Evolutionary conservation across 805 yeast genomes (phyloP).

Genomic region (Wickerhamomyces queroliae): DNA sequence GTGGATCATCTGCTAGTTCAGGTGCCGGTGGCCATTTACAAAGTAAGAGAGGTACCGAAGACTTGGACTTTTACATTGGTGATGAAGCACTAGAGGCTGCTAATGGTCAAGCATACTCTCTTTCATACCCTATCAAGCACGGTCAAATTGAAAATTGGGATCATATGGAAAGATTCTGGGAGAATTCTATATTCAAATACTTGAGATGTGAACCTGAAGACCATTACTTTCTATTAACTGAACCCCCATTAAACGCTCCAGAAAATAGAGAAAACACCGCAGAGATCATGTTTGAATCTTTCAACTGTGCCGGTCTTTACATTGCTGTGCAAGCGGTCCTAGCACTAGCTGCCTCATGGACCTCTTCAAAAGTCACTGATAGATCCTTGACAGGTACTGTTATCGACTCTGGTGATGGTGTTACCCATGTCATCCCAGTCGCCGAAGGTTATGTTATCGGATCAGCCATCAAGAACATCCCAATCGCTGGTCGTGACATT

Average conservation of each 20-base stretch:
- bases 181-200: constrained; percentile 91
- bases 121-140: constrained; percentile 90
- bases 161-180: constrained; percentile 99
- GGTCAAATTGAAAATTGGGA: constrained; percentile 99
- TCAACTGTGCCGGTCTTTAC: constrained; percentile 97
- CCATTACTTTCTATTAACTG: constrained; percentile 91
- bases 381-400: constrained; percentile 97
- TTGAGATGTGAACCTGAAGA: constrained; percentile 98
- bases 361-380: constrained; percentile 90
- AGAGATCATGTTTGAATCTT: constrained; percentile 97
- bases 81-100: constrained; percentile 92
- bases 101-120: constrained; percentile 83
- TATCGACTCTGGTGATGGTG: constrained; percentile 98
- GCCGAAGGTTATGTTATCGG: constrained; percentile 99
- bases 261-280: constrained; percentile 98
- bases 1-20: constrained; percentile 17
- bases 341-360: constrained; percentile 99
- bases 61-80: constrained; percentile 90
- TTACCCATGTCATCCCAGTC: constrained; percentile 97
- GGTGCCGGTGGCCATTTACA: constrained; percentile 37
- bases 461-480: constrained; percentile 93
- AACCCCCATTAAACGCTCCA: constrained; percentile 99
- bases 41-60: constrained; percentile 85
- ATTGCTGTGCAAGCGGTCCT: constrained; percentile 98
- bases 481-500: constrained; percentile 98